phyloP scores from a whole-genome alignment of 345 rosid genomes.

The Chamaenerion angustifolium region DNA sequence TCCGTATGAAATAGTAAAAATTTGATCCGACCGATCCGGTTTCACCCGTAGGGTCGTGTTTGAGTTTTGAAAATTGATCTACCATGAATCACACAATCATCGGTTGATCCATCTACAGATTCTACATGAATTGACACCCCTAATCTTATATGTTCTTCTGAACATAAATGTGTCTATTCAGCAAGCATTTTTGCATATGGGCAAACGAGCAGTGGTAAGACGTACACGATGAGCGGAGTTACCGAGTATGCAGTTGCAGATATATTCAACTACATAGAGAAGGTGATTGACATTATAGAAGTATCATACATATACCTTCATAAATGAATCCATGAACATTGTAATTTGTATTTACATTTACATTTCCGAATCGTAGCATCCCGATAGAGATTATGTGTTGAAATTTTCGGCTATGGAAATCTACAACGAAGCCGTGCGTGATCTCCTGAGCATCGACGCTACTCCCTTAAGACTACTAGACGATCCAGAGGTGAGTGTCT shows the following conservation, averaged over 20 bases:
- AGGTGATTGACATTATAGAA: constrained; percentile 10
- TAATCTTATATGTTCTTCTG: too few relatives aligned
- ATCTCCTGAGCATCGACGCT: constrained; percentile 55
- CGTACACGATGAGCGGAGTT: constrained; percentile 29
- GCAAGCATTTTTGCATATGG: constrained; percentile 14
- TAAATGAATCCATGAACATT: too few relatives aligned
- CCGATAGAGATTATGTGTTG: constrained; percentile 47
- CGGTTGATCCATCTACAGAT: too few relatives aligned
- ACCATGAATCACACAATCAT: too few relatives aligned
- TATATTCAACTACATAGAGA: constrained; percentile 15
- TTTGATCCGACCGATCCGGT: too few relatives aligned
- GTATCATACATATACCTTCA: too few relatives aligned
- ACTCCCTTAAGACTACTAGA: constrained; percentile 57
- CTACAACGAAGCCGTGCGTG: constrained; percentile 82
- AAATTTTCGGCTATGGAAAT: constrained; percentile 89
- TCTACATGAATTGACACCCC: too few relatives aligned
- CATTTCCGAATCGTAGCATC: constrained; percentile 22
- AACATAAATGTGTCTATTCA: background rate
- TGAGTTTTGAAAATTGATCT: too few relatives aligned
- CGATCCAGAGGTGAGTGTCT: constrained; percentile 64
- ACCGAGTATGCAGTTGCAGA: constrained; percentile 24
- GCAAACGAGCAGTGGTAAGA: constrained; percentile 33
- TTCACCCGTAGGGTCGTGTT: too few relatives aligned
- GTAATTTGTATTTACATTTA: constrained; percentile 1
- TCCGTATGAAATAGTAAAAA: too few relatives aligned